These are phyloP conservation scores for Coffea eugenioides DNA, from an alignment of 257 asterid species.

Conservation along the genomic window DNA sequence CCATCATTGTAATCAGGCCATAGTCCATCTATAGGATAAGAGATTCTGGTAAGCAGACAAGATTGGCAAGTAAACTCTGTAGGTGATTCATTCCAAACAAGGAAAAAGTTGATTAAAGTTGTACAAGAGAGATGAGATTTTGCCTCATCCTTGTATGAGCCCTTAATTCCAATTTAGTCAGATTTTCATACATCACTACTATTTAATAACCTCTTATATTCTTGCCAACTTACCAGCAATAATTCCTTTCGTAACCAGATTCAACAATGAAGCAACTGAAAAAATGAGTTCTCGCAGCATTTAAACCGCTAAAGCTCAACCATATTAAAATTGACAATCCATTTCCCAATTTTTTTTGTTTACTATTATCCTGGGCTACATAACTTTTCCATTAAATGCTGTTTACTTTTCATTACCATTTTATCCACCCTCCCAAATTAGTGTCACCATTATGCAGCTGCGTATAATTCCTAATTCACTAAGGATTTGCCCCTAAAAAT, in stretches of 20 bases:
- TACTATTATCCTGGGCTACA: not conserved
- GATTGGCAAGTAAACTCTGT: not conserved
- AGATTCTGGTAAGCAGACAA: not conserved
- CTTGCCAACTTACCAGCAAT: not conserved
- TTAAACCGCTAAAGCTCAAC: not conserved
- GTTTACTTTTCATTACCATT: not conserved
- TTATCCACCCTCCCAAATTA: not conserved
- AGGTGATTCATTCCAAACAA: not conserved
- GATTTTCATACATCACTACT: not conserved
- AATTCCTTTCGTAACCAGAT: not conserved
- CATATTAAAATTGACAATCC: not conserved
- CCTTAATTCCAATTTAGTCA: not conserved
- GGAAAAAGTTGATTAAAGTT: not conserved
- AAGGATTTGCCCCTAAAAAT: not conserved
- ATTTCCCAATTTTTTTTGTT: not conserved
- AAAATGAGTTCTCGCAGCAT: not conserved
- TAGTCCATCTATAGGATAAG: conserved; percentile 73
- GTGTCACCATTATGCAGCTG: not conserved
- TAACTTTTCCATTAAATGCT: not conserved
- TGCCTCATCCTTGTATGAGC: not conserved
- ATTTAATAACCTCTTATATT: not conserved
- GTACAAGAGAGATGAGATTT: not conserved
- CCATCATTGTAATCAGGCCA: conserved; percentile 95
- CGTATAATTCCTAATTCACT: not conserved
- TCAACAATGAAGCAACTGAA: not conserved